Evolutionary conservation across 768 basidiomycete species (phyloP).

Genomic region (Phaffia australis): DNA sequence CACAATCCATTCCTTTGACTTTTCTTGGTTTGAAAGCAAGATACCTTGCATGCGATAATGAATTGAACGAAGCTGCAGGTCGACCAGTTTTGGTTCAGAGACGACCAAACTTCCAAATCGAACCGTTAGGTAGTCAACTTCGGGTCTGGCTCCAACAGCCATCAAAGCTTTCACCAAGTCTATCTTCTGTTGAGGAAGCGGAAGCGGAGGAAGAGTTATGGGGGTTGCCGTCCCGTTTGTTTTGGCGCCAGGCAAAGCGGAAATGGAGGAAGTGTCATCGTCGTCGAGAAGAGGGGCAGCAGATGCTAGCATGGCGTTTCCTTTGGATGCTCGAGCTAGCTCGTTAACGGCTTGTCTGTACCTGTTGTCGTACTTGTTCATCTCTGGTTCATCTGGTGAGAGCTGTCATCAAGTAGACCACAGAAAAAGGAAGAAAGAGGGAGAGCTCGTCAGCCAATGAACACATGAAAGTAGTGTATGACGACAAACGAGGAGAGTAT

Average conservation of each 20-base stretch:
- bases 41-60: constrained; percentile 38
- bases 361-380: constrained; percentile 56
- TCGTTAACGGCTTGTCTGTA: constrained; percentile 43
- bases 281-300: constrained; percentile 43
- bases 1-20: background rate
- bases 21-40: constrained; percentile 5
- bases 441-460: constrained; percentile 31
- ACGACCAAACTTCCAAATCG: constrained; percentile 78
- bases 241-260: constrained; percentile 39
- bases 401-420: constrained; percentile 43
- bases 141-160: constrained; percentile 68
- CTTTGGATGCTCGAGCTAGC: constrained; percentile 18
- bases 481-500: constrained; percentile 1
- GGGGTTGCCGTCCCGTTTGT: constrained; percentile 29
- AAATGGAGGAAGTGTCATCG: constrained; percentile 28
- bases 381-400: constrained; percentile 61
- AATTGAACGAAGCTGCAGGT: constrained; percentile 68
- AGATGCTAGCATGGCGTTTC: constrained; percentile 27
- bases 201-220: constrained; percentile 24
- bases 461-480: background rate
- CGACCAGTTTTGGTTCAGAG: constrained; percentile 69
- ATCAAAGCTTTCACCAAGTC: constrained; percentile 69
- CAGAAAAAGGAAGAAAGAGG: background rate
- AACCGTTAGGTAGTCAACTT: constrained; percentile 65
- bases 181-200: constrained; percentile 56